Evolutionary conservation across 2,329 filamentous ascomycete species (phyloP).

Genomic region (Neofusicoccum parvum): DNA sequence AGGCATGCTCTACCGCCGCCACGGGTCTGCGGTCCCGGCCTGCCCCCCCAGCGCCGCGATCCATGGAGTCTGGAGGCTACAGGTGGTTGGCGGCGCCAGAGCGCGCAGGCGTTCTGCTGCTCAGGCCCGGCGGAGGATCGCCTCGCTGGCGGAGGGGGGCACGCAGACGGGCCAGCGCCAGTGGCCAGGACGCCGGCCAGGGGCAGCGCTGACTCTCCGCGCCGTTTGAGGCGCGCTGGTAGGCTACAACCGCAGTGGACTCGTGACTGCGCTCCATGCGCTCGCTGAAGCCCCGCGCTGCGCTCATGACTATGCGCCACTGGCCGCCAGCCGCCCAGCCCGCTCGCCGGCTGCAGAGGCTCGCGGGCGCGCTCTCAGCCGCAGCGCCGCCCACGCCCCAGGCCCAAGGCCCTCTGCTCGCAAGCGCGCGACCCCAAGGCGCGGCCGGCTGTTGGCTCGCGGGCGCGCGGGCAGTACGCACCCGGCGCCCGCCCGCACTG

Average conservation of each 20-base stretch:
- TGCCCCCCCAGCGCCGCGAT: neutral
- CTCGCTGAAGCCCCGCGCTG: conserved; percentile 12
- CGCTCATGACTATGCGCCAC: conserved; percentile 17
- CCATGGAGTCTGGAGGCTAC: neutral
- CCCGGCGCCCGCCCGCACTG: neutral
- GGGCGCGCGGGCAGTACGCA: no score
- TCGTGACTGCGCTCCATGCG: conserved; percentile 11
- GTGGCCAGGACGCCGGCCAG: conserved; percentile 7
- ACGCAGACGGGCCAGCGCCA: conserved; percentile 8
- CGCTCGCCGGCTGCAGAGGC: neutral
- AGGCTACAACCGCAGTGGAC: neutral
- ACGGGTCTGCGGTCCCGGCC: neutral
- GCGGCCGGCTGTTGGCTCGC: no score
- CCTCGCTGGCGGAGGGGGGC: conserved; percentile 12
- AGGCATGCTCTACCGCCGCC: conserved; percentile 3
- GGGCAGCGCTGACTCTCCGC: conserved; percentile 3
- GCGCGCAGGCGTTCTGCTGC: conserved; percentile 9
- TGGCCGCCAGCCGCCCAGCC: neutral
- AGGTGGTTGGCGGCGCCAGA: neutral
- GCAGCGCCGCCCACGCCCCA: neutral
- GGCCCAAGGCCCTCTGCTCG: neutral
- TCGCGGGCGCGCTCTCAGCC: conserved; percentile 7
- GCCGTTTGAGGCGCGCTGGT: conserved; percentile 5
- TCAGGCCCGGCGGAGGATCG: conserved; percentile 18
- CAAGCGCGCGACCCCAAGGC: no score